Conservation (phyloP, 352 stramenopile genomes). For the Phytophthora melonis region DNA sequence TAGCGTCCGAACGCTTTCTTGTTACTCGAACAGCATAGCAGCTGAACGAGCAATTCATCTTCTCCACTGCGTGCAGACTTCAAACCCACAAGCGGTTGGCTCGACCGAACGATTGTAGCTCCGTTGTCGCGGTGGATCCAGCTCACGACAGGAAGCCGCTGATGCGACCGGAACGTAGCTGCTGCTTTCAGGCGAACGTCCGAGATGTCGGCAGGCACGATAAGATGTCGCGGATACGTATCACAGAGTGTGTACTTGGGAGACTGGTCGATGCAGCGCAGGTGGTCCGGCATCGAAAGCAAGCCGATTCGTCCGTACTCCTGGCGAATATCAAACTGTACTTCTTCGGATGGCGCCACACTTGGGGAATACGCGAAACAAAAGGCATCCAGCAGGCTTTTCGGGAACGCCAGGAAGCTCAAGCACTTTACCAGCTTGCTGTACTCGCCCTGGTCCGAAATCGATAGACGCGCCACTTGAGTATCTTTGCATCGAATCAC, state of each 20-base stretch:
- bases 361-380: slow-evolving; percentile 82
- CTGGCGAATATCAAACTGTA: slow-evolving; percentile 78
- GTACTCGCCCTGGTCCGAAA: slow-evolving; percentile 80
- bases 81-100: slow-evolving; percentile 81
- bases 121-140: slow-evolving; percentile 81
- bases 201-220: slow-evolving; percentile 93
- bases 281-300: slow-evolving; percentile 61
- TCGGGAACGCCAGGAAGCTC: slow-evolving; percentile 75
- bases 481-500: slow-evolving; percentile 86
- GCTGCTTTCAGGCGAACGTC: slow-evolving; percentile 88
- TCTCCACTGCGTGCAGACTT: slow-evolving; percentile 82
- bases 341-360: slow-evolving; percentile 79
- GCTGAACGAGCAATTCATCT: slow-evolving; percentile 78
- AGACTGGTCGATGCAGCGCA: slow-evolving; percentile 86
- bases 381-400: slow-evolving; percentile 80
- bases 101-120: slow-evolving; percentile 84
- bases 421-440: slow-evolving; percentile 82
- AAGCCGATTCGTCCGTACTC: slow-evolving; percentile 87
- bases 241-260: slow-evolving; percentile 88
- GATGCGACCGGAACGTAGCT: slow-evolving; percentile 76
- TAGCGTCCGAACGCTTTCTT: slow-evolving; percentile 61
- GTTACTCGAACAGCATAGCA: slow-evolving; percentile 74
- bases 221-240: slow-evolving; percentile 95
- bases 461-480: slow-evolving; percentile 72
- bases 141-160: slow-evolving; percentile 74